Evolutionary conservation across 106 monocot species (phyloP).

Genomic region (Chionographis japonica): DNA sequence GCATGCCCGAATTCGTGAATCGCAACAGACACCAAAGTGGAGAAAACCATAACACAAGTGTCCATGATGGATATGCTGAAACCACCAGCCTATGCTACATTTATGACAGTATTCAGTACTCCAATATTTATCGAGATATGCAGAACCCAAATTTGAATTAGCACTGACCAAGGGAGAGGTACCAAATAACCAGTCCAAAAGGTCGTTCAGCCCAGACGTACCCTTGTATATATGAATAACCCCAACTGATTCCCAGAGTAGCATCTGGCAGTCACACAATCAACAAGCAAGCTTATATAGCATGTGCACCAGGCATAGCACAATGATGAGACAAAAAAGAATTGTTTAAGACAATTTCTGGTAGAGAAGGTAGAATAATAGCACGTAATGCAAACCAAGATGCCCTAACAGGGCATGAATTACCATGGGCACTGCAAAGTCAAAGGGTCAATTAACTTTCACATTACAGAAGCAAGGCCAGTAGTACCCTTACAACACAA

Average conservation of each 20-base stretch:
- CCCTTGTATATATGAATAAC: conserved; percentile 17
- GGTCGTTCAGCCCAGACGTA: conserved; percentile 15
- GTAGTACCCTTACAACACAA: too few relatives aligned
- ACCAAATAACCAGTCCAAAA: conserved; percentile 43
- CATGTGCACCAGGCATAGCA: background rate
- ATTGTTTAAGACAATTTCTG: too few relatives aligned
- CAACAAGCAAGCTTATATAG: background rate
- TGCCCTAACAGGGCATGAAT: too few relatives aligned
- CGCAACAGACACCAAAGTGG: conserved; percentile 55
- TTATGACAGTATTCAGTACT: conserved; percentile 1
- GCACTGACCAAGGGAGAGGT: conserved; percentile 26
- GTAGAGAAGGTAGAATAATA: too few relatives aligned
- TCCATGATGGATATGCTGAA: conserved; percentile 59
- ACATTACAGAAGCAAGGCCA: too few relatives aligned
- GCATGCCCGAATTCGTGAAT: conserved; percentile 98
- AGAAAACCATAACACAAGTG: conserved; percentile 41
- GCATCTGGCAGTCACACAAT: conserved; percentile 30
- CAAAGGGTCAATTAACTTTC: too few relatives aligned
- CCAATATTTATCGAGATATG: background rate
- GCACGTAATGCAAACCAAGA: too few relatives aligned
- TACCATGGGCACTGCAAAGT: too few relatives aligned
- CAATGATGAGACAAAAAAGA: background rate
- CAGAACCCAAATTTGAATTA: background rate
- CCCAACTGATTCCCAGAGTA: conserved; percentile 43
- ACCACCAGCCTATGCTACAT: conserved; percentile 29